phyloP scores from a whole-genome alignment of 139 green algal species.

The Picochlorum sp. region DNA sequence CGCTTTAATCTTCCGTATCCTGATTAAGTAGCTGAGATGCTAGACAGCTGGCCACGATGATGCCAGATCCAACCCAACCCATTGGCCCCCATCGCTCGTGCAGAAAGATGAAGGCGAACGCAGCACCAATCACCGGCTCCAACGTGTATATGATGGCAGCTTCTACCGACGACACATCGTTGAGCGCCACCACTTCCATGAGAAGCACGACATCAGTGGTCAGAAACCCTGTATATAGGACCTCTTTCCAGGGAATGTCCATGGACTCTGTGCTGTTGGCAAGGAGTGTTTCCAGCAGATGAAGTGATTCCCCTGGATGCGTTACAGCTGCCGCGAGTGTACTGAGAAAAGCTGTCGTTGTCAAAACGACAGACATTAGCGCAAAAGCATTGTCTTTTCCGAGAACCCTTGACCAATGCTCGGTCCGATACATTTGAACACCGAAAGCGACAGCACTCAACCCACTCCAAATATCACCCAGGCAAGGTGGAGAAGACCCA shows the following conservation, averaged over 20 bases:
- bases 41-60: conserved; percentile 47
- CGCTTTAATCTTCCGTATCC: too few relatives aligned
- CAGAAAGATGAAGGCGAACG: conserved; percentile 44
- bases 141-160: conserved; percentile 61
- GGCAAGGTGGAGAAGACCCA: conserved; percentile 21
- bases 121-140: conserved; percentile 54
- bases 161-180: conserved; percentile 48
- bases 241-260: conserved; percentile 27
- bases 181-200: conserved; percentile 59
- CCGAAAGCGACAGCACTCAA: conserved; percentile 64
- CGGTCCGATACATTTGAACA: conserved; percentile 55
- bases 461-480: conserved; percentile 59
- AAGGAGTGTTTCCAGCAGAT: neutral
- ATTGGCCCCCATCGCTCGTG: conserved; percentile 53
- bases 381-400: conserved; percentile 20
- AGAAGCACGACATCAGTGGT: conserved; percentile 57
- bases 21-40: too few relatives aligned
- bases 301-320: conserved; percentile 11
- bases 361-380: conserved; percentile 40
- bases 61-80: conserved; percentile 45
- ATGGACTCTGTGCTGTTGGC: neutral
- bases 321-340: conserved; percentile 5
- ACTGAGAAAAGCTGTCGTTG: conserved; percentile 25
- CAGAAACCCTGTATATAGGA: conserved; percentile 52
- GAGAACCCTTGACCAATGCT: conserved; percentile 31